These are phyloP conservation scores for Aegilops longissima DNA, from an alignment of 176 grass and related monocot species.

Conservation along the genomic window DNA sequence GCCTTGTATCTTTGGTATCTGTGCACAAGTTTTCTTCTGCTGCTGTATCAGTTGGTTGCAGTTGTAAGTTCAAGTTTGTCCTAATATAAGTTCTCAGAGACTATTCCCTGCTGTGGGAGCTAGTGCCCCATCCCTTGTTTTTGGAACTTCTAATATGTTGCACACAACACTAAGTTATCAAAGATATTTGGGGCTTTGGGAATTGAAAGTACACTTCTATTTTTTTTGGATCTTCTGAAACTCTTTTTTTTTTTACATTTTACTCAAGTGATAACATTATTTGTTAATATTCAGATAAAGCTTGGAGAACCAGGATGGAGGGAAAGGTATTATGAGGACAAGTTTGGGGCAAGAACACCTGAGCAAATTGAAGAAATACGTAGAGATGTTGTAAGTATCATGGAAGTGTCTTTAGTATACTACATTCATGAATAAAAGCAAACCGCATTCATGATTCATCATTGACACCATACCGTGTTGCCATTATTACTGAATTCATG, in stretches of 20 bases:
- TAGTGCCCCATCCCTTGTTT: neutral
- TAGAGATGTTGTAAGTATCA: slow-evolving; percentile 82
- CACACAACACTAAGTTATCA: neutral
- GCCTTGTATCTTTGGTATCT: neutral
- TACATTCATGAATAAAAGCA: neutral
- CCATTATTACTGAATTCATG: neutral
- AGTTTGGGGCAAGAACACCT: slow-evolving; percentile 74
- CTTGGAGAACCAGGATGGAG: slow-evolving; percentile 96
- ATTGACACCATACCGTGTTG: neutral
- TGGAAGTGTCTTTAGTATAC: slow-evolving; percentile 20
- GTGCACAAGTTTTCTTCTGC: neutral
- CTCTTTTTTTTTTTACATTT: slow-evolving; percentile 18
- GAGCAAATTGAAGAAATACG: slow-evolving; percentile 75
- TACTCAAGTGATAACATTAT: slow-evolving; percentile 16
- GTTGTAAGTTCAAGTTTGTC: neutral
- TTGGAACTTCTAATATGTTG: neutral
- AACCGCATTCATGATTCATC: neutral
- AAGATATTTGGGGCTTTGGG: slow-evolving; percentile 9
- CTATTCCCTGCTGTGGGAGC: neutral
- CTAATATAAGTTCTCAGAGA: neutral
- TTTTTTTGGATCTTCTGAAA: slow-evolving; percentile 5
- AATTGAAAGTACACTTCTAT: neutral
- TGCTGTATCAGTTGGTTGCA: neutral
- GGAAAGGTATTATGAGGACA: slow-evolving; percentile 94
- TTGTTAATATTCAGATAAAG: slow-evolving; percentile 69